Conservation (phyloP, 2,329 filamentous ascomycete species). For the Tricladium varicosporioides region DNA sequence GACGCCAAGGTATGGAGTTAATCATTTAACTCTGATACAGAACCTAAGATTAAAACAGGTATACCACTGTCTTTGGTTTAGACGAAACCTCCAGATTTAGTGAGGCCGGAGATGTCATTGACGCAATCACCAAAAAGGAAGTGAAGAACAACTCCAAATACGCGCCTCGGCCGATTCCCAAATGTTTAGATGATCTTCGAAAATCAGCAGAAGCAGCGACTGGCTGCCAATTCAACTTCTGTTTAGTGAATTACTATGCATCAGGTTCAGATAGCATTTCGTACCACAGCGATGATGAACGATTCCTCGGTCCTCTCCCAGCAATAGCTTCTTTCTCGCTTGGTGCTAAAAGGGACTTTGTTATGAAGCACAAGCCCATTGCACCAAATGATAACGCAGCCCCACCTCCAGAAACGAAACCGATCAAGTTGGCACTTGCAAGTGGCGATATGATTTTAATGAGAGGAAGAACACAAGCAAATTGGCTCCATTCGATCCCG, state of each 20-base stretch:
- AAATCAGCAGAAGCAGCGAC: slow-evolving; percentile 63
- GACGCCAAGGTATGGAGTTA: slow-evolving; percentile 43
- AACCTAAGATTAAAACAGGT: slow-evolving; percentile 51
- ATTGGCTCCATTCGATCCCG: slow-evolving; percentile 77
- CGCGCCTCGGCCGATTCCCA: slow-evolving; percentile 66
- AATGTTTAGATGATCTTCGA: slow-evolving; percentile 64
- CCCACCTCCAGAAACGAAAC: slow-evolving; percentile 37
- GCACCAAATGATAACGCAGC: slow-evolving; percentile 34
- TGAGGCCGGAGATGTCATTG: slow-evolving; percentile 41
- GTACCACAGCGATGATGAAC: slow-evolving; percentile 79
- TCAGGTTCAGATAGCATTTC: slow-evolving; percentile 73
- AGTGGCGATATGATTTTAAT: slow-evolving; percentile 80
- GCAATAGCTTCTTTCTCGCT: slow-evolving; percentile 74
- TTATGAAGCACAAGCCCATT: slow-evolving; percentile 74
- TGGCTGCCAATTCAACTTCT: slow-evolving; percentile 71
- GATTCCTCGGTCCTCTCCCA: slow-evolving; percentile 67
- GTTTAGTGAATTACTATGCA: slow-evolving; percentile 82
- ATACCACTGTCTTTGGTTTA: slow-evolving; percentile 56
- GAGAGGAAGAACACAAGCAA: slow-evolving; percentile 69
- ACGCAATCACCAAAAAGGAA: slow-evolving; percentile 41
- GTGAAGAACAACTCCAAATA: slow-evolving; percentile 48
- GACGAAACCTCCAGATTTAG: slow-evolving; percentile 63
- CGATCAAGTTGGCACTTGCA: slow-evolving; percentile 52
- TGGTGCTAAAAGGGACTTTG: slow-evolving; percentile 70
- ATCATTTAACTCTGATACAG: slow-evolving; percentile 7